These are phyloP conservation scores for Lecanicillium sp. DNA, from an alignment of 2,329 filamentous ascomycete species.

Conservation along the genomic window DNA sequence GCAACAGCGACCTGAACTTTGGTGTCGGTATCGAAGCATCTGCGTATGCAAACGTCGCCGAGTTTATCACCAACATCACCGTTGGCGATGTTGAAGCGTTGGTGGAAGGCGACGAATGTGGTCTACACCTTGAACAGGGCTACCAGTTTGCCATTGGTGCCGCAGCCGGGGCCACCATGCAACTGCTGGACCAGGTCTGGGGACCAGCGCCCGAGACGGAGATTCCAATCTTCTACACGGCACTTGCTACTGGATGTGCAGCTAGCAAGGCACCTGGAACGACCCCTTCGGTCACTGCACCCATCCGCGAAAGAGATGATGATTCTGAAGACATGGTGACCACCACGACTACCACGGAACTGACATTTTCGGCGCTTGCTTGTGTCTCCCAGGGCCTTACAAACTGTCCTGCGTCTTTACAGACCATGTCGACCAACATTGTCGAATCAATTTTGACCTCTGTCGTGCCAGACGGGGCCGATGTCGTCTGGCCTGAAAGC, in stretches of 20 bases:
- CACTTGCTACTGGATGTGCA: constrained; percentile 35
- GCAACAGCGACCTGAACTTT: constrained; percentile 15
- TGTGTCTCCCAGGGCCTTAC: constrained; percentile 34
- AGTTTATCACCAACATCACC: constrained; percentile 46
- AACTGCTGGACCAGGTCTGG: constrained; percentile 35
- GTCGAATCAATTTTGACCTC: constrained; percentile 32
- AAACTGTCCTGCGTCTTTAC: constrained; percentile 43
- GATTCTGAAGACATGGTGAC: constrained; percentile 18
- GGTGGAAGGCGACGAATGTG: constrained; percentile 28
- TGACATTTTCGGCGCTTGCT: constrained; percentile 34
- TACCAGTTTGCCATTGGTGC: constrained; percentile 47
- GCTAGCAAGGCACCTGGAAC: constrained; percentile 9
- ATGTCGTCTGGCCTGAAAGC: constrained; percentile 29
- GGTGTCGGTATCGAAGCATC: constrained; percentile 39
- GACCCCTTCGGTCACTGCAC: constrained; percentile 8
- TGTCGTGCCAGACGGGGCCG: constrained; percentile 27
- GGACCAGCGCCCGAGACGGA: constrained; percentile 38
- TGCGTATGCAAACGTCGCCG: constrained; percentile 44
- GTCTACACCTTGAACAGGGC: constrained; percentile 36
- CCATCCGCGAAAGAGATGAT: constrained; percentile 15
- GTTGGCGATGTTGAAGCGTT: constrained; percentile 15
- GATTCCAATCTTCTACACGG: constrained; percentile 46
- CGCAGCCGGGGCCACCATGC: constrained; percentile 43
- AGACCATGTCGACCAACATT: constrained; percentile 32
- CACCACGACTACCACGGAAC: constrained; percentile 30